A percentile compares a stretch with the other conserved stretches of the same genome.
Evolutionary conservation across 176 grass and related monocot genomes (phyloP).

Genomic region (Carex parvula): DNA sequence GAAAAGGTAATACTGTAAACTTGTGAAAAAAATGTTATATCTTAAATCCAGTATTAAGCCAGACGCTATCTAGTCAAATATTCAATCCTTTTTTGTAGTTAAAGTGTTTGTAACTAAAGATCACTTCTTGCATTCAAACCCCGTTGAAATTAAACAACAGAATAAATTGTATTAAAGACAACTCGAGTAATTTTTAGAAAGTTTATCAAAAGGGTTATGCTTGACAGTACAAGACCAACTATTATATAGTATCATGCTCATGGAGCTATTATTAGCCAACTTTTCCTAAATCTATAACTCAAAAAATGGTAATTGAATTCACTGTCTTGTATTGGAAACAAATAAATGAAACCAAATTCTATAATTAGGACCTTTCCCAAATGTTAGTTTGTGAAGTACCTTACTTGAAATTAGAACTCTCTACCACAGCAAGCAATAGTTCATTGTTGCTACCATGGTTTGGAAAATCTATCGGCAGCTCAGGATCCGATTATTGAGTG

Average conservation of each 20-base stretch:
- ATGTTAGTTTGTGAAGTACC: background rate
- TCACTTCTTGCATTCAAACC: background rate
- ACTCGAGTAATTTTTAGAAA: background rate
- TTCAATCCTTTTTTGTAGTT: background rate
- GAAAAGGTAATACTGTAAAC: background rate
- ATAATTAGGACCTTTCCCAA: background rate
- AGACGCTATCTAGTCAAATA: background rate
- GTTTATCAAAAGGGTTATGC: background rate
- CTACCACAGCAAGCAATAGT: background rate
- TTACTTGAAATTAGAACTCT: background rate
- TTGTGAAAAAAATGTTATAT: background rate
- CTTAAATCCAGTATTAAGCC: background rate
- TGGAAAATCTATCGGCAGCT: background rate
- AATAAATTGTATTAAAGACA: background rate
- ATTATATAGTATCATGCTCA: background rate
- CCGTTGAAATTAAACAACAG: background rate
- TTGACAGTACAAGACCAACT: background rate
- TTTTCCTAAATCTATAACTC: background rate
- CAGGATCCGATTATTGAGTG: background rate
- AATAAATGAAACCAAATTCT: background rate
- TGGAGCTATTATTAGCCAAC: background rate
- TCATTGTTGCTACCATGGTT: background rate
- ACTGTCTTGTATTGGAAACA: background rate
- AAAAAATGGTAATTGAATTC: background rate
- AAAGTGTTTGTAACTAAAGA: background rate